phyloP scores from a whole-genome alignment of 179 eudicot genomes.

The Silene vulgaris region DNA sequence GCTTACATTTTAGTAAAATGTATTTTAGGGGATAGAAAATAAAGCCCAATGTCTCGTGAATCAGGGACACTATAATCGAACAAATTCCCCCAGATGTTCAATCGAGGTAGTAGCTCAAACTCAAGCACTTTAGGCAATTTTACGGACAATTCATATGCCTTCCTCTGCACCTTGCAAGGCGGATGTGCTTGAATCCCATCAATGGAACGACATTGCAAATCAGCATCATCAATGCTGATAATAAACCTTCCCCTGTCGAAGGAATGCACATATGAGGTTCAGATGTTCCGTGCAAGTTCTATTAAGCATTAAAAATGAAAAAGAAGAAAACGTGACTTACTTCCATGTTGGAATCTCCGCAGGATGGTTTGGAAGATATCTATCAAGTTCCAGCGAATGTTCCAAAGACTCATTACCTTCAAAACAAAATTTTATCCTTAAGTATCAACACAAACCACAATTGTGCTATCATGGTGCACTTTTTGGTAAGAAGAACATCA shows the following conservation, averaged over 20 bases:
- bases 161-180: slow-evolving; percentile 26
- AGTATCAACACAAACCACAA: slow-evolving; percentile 8
- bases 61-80: slow-evolving; percentile 23
- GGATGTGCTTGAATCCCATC: slow-evolving; percentile 29
- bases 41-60: slow-evolving; percentile 31
- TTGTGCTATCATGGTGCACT: slow-evolving; percentile 5
- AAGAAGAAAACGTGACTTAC: slow-evolving; percentile 25
- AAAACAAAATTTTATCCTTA: slow-evolving; percentile 4
- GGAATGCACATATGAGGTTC: slow-evolving; percentile 7
- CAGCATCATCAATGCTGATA: slow-evolving; percentile 1
- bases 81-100: slow-evolving; percentile 20
- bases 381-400: slow-evolving; percentile 16
- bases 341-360: slow-evolving; percentile 29
- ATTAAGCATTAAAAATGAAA: not conserved
- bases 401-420: slow-evolving; percentile 14
- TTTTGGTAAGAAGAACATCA: no score
- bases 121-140: slow-evolving; percentile 22
- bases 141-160: slow-evolving; percentile 19
- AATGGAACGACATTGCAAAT: not conserved
- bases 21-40: slow-evolving; percentile 18
- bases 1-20: not conserved
- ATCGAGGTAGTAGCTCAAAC: slow-evolving; percentile 29
- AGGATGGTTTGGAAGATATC: slow-evolving; percentile 29
- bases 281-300: not conserved
- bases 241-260: slow-evolving; percentile 30